Evolutionary conservation across 2,329 filamentous ascomycete genomes (phyloP), one percentile per base, ranked within the genome.

Genomic region (Aspergillus bombycis): DNA sequence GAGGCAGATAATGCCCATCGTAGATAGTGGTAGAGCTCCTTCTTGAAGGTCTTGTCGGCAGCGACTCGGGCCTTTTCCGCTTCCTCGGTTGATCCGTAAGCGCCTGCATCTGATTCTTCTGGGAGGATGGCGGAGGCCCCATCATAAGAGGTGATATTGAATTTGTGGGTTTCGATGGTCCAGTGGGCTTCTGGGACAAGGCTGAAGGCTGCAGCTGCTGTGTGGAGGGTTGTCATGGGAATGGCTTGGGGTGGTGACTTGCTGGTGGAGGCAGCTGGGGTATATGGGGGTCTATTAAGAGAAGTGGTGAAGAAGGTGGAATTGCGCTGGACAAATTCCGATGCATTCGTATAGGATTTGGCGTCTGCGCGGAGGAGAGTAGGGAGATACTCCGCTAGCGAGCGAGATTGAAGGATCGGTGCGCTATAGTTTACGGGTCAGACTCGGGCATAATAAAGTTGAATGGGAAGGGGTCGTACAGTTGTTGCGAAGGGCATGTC

Each of bases 1-100:
- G 84, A 85, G 46, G 80, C 84, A 2, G 81, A 79, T 28, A 89
- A 66, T 1, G 84, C 85, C 81, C 85, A 85, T 58, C 87, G 81
- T 59, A 89, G 75, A 69, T 85, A 87, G 61, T 82, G 76, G 74
- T 87, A 84, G 5, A 88, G 67, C 57, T 83, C 75, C 59, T 78
- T 82, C 63, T 79, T 81, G 65, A 80, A 79, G 21, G 71, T 52
- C 57, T 79, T 79, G 56, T 76, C 72, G 4, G 72, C 63, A 5
- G 65, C 55, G 9, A 72, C 59, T 4, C 70, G 62, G 7, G 62
- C 41, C 48, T 61, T 63, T 45, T 64, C 64, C 4, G 43, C 48
- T 66, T 76, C 74, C n/a, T 67, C 67, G 56, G 74, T 77, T 26
- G 14, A 36, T 7, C 21, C 14, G n/a, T 38, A 23, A 21, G 11